Percentiles rank a stretch among this genome's conserved stretches.
These are phyloP conservation scores for Alternaria angustiovoidea DNA, from an alignment of 2,329 filamentous ascomycete species.

Conservation along the genomic window DNA sequence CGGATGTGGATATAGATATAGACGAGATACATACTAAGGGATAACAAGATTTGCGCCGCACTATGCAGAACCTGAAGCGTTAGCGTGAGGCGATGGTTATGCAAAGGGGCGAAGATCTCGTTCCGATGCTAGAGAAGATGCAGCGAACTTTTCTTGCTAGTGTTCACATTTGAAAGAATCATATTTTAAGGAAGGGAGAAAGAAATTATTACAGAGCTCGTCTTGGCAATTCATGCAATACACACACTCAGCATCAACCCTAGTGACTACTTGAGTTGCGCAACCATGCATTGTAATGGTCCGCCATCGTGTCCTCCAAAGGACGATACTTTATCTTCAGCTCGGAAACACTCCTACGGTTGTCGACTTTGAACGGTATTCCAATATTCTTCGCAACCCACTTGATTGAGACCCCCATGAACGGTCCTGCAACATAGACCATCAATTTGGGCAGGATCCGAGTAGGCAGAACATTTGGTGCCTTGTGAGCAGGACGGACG, in stretches of 20 bases:
- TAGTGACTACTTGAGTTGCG: neutral
- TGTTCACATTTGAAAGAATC: too few species aligned
- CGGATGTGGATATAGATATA: too few species aligned
- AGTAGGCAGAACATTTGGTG: neutral
- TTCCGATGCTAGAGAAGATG: neutral
- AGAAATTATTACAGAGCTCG: too few species aligned
- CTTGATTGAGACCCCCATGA: neutral
- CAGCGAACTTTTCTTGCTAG: too few species aligned
- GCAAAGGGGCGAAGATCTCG: neutral
- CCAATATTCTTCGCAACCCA: neutral
- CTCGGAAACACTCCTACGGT: rapidly evolving
- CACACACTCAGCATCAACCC: too few species aligned
- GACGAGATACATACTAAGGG: too few species aligned
- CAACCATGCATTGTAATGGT: neutral
- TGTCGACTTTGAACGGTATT: neutral
- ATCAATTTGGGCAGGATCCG: neutral
- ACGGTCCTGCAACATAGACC: neutral
- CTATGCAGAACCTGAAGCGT: neutral
- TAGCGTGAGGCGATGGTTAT: neutral
- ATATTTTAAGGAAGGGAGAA: too few species aligned
- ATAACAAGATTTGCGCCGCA: neutral
- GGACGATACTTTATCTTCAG: neutral
- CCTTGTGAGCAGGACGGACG: neutral
- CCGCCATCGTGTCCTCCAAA: neutral
- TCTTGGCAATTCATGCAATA: too few species aligned